Evolutionary conservation across 805 yeast genomes (phyloP).

Genomic region (Starmerella stellata): DNA sequence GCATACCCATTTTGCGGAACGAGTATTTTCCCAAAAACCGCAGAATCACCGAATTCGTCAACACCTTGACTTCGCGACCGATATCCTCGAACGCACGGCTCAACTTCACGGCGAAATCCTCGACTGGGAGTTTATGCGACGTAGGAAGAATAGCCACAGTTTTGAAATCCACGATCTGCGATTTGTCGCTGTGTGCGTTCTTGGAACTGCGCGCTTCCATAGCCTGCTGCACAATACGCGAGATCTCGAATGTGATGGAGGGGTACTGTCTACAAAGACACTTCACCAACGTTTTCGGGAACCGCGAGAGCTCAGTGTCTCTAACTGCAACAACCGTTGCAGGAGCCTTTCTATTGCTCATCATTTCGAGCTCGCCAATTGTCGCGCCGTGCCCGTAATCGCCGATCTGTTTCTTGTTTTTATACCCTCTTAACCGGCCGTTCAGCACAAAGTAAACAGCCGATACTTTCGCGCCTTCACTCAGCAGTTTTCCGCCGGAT

Average conservation of each 20-base stretch:
- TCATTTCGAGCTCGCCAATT: slow-evolving; percentile 85
- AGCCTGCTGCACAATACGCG: slow-evolving; percentile 57
- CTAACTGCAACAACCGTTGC: slow-evolving; percentile 56
- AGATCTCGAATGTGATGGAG: slow-evolving; percentile 73
- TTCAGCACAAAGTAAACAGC: slow-evolving; percentile 28
- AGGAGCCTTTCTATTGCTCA: slow-evolving; percentile 55
- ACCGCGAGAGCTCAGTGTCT: slow-evolving; percentile 84
- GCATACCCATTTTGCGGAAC: slow-evolving; percentile 67
- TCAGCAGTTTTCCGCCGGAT: slow-evolving; percentile 67
- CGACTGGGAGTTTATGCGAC: slow-evolving; percentile 63
- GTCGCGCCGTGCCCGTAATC: slow-evolving; percentile 92
- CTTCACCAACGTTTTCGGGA: slow-evolving; percentile 79
- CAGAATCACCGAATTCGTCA: slow-evolving; percentile 70
- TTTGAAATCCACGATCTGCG: slow-evolving; percentile 35
- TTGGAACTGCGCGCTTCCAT: slow-evolving; percentile 8
- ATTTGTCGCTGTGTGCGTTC: not conserved
- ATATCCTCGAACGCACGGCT: slow-evolving; percentile 53
- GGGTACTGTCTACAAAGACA: slow-evolving; percentile 71
- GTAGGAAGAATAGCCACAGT: slow-evolving; percentile 76
- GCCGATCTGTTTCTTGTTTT: slow-evolving; percentile 28
- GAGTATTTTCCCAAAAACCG: slow-evolving; percentile 79
- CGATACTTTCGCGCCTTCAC: slow-evolving; percentile 73
- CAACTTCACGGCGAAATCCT: slow-evolving; percentile 61
- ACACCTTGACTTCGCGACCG: slow-evolving; percentile 53
- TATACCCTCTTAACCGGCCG: slow-evolving; percentile 12